Percentiles rank a stretch among this genome's conserved stretches.
phyloP scores from a whole-genome alignment of 768 basidiomycete species.

The Mycena albidolilacea region DNA sequence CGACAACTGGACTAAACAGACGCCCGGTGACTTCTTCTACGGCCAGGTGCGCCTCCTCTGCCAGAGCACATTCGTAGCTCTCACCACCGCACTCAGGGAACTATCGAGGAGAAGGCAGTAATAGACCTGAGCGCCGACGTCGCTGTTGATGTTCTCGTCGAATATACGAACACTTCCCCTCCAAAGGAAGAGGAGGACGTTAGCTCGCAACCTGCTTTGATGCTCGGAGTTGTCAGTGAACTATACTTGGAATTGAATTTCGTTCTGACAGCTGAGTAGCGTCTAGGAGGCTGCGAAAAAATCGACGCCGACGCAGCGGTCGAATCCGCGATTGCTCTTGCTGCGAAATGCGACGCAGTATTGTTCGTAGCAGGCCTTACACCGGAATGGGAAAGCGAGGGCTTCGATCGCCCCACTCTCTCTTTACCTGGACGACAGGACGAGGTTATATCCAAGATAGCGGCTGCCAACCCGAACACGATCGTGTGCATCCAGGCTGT shows the following conservation, averaged over 20 bases:
- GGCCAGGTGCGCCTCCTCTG: conserved; percentile 55
- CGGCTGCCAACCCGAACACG: conserved; percentile 69
- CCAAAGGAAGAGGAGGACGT: conserved; percentile 60
- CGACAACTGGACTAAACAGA: conserved; percentile 82
- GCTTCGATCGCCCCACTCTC: conserved; percentile 77
- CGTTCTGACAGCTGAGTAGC: conserved; percentile 51
- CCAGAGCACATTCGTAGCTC: not conserved
- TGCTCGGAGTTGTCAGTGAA: conserved; percentile 74
- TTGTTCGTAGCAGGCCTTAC: conserved; percentile 73
- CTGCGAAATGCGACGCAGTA: conserved; percentile 68
- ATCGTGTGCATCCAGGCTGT: conserved; percentile 76
- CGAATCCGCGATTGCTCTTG: conserved; percentile 68
- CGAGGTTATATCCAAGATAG: conserved; percentile 68
- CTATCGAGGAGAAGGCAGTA: conserved; percentile 71
- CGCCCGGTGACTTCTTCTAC: conserved; percentile 79
- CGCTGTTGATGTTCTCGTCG: conserved; percentile 68
- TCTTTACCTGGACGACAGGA: conserved; percentile 72
- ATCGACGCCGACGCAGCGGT: conserved; percentile 72
- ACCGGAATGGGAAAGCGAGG: conserved; percentile 84
- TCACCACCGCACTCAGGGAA: conserved; percentile 62
- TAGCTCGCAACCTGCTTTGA: conserved; percentile 74
- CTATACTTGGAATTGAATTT: conserved; percentile 1
- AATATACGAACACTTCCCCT: conserved; percentile 75
- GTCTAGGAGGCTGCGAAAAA: conserved; percentile 78
- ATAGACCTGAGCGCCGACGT: conserved; percentile 62